Percentiles rank a stretch among this genome's conserved stretches.
Evolutionary conservation across 2,329 filamentous ascomycete genomes (phyloP).

Genomic region (Verticillium albo-atrum): DNA sequence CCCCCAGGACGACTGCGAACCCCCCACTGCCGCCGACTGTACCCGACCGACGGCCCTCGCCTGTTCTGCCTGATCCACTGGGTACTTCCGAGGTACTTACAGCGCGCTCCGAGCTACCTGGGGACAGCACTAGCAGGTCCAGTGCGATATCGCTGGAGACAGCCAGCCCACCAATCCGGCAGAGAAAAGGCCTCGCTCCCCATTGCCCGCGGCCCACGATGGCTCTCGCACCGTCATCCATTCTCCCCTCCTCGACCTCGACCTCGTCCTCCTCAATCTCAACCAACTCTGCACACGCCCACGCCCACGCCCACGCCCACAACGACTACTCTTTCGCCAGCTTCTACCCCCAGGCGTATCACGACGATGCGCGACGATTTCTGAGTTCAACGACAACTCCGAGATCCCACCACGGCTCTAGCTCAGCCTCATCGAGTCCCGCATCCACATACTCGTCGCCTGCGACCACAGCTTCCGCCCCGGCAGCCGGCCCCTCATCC

Average conservation of each 20-base stretch:
- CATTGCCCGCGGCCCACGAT: slow-evolving; percentile 9
- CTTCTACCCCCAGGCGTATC: neutral
- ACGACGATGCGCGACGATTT: slow-evolving; percentile 5
- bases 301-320: slow-evolving; percentile 5
- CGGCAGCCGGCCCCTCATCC: slow-evolving; percentile 6
- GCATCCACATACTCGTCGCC: slow-evolving; percentile 7
- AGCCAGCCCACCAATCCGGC: slow-evolving; percentile 1
- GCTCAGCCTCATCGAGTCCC: slow-evolving; percentile 8
- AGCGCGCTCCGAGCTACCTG: neutral
- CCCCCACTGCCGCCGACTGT: slow-evolving; percentile 7
- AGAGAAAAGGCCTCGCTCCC: slow-evolving; percentile 1
- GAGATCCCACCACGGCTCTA: slow-evolving; percentile 5
- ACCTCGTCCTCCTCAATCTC: neutral
- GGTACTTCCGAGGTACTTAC: slow-evolving; percentile 1
- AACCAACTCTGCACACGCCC: slow-evolving; percentile 2
- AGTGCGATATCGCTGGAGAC: slow-evolving; percentile 2
- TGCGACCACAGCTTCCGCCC: slow-evolving; percentile 5
- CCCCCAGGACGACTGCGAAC: slow-evolving; percentile 5
- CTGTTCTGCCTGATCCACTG: neutral
- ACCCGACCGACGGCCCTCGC: neutral
- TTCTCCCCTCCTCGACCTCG: slow-evolving; percentile 2
- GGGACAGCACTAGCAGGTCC: neutral
- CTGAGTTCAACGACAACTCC: neutral
- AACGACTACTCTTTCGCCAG: slow-evolving; percentile 3
- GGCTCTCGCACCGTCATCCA: slow-evolving; percentile 9